A percentile compares a stretch with the other conserved stretches of the same genome.
These are phyloP conservation scores for Jimgerdemannia flammicorona DNA, from an alignment of 192 early-diverging fungal genomes.

Conservation along the genomic window DNA sequence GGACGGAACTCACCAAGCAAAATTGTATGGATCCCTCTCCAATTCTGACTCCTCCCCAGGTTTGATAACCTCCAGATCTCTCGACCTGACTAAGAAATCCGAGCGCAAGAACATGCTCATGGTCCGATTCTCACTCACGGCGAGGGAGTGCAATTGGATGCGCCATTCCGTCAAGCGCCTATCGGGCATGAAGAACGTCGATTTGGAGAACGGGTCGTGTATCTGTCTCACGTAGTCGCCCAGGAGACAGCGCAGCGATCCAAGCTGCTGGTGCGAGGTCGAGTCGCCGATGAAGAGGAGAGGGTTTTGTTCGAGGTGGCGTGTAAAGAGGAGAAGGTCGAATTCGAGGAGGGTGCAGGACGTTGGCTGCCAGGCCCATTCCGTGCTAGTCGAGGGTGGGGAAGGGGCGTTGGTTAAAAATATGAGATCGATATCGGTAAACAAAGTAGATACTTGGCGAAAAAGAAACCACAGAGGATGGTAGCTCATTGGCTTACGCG, in stretches of 20 bases:
- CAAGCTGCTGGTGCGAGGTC: slow-evolving; percentile 12
- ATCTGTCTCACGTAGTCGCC: background rate
- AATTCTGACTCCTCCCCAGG: background rate
- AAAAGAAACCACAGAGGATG: background rate
- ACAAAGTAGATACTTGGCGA: background rate
- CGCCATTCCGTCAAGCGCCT: background rate
- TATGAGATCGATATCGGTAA: background rate
- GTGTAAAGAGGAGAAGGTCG: background rate
- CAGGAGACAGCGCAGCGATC: slow-evolving; percentile 8
- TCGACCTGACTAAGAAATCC: background rate
- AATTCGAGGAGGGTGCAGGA: slow-evolving; percentile 1
- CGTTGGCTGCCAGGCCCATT: slow-evolving; percentile 3
- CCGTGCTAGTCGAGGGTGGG: background rate
- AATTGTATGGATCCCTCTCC: background rate
- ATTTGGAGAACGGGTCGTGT: background rate
- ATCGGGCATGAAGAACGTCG: background rate
- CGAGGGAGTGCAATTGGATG: background rate
- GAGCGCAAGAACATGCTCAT: background rate
- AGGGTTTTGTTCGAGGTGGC: slow-evolving; percentile 5
- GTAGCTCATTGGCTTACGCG: slow-evolving; percentile 3
- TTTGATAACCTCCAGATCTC: background rate
- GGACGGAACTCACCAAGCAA: background rate
- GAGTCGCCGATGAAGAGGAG: slow-evolving; percentile 16
- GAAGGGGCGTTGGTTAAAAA: background rate
- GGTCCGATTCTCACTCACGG: background rate